phyloP scores from a whole-genome alignment of 2,329 filamentous ascomycete species.

The Fusarium globosum region DNA sequence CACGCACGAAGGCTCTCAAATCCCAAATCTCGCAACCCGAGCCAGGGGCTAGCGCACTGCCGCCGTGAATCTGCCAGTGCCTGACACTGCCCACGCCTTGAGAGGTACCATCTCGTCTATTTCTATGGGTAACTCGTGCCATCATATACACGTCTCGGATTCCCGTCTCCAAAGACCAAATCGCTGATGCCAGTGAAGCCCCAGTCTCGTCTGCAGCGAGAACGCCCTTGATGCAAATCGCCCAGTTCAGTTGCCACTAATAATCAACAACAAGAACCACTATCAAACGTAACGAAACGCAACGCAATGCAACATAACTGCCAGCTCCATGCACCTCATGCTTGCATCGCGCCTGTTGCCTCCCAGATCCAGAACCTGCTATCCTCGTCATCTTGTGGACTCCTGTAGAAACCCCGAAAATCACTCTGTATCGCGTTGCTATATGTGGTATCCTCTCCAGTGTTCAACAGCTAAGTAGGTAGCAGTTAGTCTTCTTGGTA shows the following conservation, averaged over 20 bases:
- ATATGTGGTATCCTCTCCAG: not conserved
- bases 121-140: conserved; percentile 35
- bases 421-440: not conserved
- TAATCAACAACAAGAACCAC: conserved; percentile 17
- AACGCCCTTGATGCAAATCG: conserved; percentile 26
- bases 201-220: conserved; percentile 11
- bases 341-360: conserved; percentile 10
- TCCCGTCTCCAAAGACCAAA: conserved; percentile 29
- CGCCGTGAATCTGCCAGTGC: not conserved
- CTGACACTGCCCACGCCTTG: not conserved
- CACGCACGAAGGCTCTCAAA: not conserved
- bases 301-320: not conserved
- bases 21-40: not conserved
- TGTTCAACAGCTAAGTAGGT: conserved; percentile 1
- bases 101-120: conserved; percentile 37
- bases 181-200: conserved; percentile 6
- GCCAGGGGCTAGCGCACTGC: not conserved
- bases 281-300: conserved; percentile 13
- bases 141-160: conserved; percentile 37
- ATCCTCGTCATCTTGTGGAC: conserved; percentile 20
- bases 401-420: conserved; percentile 30
- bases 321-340: conserved; percentile 26
- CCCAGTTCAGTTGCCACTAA: conserved; percentile 18
- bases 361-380: conserved; percentile 26
- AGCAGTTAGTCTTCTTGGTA: not conserved